These are phyloP conservation scores for Vaccinium corymbosum DNA, from an alignment of 148 eudicot genomes.

Conservation along the genomic window DNA sequence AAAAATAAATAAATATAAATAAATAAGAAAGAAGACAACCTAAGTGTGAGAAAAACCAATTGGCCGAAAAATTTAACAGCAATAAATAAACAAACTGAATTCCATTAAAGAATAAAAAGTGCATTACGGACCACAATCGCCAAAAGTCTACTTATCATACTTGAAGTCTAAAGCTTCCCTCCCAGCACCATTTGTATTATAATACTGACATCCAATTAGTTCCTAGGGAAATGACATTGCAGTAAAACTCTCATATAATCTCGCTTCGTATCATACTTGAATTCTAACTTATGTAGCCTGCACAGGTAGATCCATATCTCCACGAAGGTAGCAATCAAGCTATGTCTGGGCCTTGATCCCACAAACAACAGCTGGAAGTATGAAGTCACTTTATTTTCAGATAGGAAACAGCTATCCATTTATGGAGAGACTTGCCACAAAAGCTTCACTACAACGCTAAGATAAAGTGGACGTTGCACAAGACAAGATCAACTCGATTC, in stretches of 20 bases:
- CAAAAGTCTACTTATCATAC: neutral
- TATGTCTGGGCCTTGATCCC: neutral
- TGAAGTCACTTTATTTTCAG: neutral
- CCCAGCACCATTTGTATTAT: neutral
- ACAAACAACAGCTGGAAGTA: neutral
- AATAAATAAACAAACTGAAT: neutral
- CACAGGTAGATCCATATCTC: neutral
- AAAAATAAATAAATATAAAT: neutral
- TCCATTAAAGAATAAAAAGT: neutral
- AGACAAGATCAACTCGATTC: neutral
- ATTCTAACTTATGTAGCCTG: neutral
- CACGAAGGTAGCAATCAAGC: neutral
- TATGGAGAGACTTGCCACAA: neutral
- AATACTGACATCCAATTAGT: neutral
- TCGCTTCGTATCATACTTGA: neutral
- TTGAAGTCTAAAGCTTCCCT: neutral
- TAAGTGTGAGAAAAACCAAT: neutral
- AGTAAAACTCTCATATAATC: neutral
- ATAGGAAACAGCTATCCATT: neutral
- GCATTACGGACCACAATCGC: neutral
- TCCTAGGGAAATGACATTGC: neutral
- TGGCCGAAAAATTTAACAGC: neutral
- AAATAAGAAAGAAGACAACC: neutral
- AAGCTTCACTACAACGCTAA: no score
- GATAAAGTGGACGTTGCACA: neutral